Base-by-base conservation (phyloP, 345 rosid species). In the Camelina neglecta region DNA sequence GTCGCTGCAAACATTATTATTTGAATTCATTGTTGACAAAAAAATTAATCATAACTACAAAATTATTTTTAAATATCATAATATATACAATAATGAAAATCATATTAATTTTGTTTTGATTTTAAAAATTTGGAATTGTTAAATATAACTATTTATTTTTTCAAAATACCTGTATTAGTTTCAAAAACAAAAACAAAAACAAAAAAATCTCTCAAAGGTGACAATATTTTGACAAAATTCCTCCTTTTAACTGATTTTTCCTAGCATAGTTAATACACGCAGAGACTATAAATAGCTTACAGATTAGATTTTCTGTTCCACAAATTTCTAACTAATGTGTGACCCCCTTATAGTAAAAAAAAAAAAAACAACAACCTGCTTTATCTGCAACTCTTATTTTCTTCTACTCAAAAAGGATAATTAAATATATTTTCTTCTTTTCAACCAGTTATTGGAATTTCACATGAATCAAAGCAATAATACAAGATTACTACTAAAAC, bases 261-360 rank as follows among this genome's bases (percentile, higher is more conserved):
- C 11, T 39, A 33, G 49, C 16, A 53, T 23, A 21, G 69, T 69
- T 65, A 64, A 11, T 60, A 61, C 57, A 42, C 24, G 9, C 8
- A 35, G 11, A 38, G 35, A 69, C 77, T 77, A 72, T 18, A 77
- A 65, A 77, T 77, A 65, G 68, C 21, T 42, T 18, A 4, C 29
- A 47, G 8, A 48, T 36, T 57, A 41, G 67, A 77, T 71, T 65
- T 39, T 71, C 63, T 49, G 76, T 59, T 77, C 73, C 76, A 64
- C 12, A 65, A 39, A 9, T 71, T 71, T 65, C 67, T 71, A 77
- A 65, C 77, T 11, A 65, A 49, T 58, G 73, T 58, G 73, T 66
- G 45, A 60, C 77, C 18, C 10, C 7, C 41, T 49, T 60, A 59
- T 66, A 72, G 77, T 59, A 51, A 78, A 48, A 66, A 33, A 33